Evolutionary conservation across 176 grass and related monocot genomes (phyloP).

Genomic region (Miscanthus lutarioriparius): DNA sequence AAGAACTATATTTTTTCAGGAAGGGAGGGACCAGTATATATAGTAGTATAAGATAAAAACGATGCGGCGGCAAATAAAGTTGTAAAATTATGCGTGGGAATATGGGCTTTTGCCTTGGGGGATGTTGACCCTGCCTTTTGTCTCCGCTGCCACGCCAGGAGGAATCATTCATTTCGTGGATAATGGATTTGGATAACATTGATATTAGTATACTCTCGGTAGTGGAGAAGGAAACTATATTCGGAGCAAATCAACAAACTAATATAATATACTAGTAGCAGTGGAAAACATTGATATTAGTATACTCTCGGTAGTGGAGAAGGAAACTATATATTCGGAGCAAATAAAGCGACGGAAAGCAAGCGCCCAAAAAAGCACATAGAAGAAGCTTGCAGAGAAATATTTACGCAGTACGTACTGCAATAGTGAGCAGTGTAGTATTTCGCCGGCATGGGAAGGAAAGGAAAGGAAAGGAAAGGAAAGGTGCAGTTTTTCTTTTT

Average conservation of each 20-base stretch:
- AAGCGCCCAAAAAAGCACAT: not conserved
- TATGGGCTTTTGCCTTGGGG: not conserved
- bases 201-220: slow-evolving; percentile 3
- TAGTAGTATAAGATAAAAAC: not conserved
- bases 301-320: slow-evolving; percentile 29
- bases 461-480: not conserved
- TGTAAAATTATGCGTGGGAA: slow-evolving; percentile 23
- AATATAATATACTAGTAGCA: too few relatives aligned
- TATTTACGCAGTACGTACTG: not conserved
- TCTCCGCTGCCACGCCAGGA: slow-evolving; percentile 39
- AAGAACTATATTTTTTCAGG: too few relatives aligned
- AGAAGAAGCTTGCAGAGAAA: not conserved
- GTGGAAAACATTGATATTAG: slow-evolving; percentile 19
- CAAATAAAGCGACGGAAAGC: slow-evolving; percentile 1
- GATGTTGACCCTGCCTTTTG: slow-evolving; percentile 39
- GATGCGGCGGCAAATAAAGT: slow-evolving; percentile 14
- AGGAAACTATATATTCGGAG: slow-evolving; percentile 7
- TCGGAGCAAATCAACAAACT: too few relatives aligned
- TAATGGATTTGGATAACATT: slow-evolving; percentile 42
- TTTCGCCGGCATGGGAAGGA: not conserved
- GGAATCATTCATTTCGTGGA: slow-evolving; percentile 35
- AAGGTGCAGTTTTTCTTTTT: not conserved
- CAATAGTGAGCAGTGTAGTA: not conserved
- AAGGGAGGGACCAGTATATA: not conserved
- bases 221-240: slow-evolving; percentile 28